These are phyloP conservation scores for Boletus reticulatus DNA, from an alignment of 768 basidiomycete genomes.

Conservation along the genomic window DNA sequence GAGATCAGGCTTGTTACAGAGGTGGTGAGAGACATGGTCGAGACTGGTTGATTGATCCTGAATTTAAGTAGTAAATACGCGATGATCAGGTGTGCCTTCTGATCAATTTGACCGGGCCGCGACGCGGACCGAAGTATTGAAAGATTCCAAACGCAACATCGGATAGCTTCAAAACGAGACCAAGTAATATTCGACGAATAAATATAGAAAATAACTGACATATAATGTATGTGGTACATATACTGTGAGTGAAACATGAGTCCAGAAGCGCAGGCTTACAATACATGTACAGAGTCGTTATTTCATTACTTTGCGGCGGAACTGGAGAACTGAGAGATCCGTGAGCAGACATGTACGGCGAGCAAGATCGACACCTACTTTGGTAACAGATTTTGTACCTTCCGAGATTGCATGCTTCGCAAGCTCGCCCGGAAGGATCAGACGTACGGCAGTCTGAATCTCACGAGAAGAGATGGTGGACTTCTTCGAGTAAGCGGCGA, in stretches of 20 bases:
- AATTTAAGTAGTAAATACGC: too few species aligned
- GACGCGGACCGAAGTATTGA: too few species aligned
- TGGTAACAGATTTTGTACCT: conserved; percentile 92
- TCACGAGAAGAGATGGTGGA: conserved; percentile 98
- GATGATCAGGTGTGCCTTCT: background rate
- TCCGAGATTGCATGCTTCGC: conserved; percentile 76
- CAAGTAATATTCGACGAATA: background rate
- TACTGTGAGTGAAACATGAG: conserved; percentile 17
- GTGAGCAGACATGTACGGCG: conserved; percentile 6
- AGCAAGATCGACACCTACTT: conserved; percentile 40
- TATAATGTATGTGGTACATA: conserved; percentile 22
- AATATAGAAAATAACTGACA: conserved; percentile 11
- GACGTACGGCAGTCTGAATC: conserved; percentile 95
- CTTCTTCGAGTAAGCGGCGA: conserved; percentile 97
- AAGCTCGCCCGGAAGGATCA: conserved; percentile 95
- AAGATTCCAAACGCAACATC: too few species aligned
- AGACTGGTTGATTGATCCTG: too few species aligned
- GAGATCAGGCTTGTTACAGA: conserved; percentile 22
- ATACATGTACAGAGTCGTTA: conserved; percentile 23
- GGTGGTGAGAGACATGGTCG: conserved; percentile 15
- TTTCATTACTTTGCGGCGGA: conserved; percentile 59
- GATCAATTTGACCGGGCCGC: background rate
- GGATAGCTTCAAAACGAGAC: too few species aligned
- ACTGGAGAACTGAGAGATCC: conserved; percentile 59
- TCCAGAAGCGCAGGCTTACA: conserved; percentile 23